These are phyloP conservation scores for Xylaria sp. DNA, from an alignment of 2,329 filamentous ascomycete genomes.

Conservation along the genomic window DNA sequence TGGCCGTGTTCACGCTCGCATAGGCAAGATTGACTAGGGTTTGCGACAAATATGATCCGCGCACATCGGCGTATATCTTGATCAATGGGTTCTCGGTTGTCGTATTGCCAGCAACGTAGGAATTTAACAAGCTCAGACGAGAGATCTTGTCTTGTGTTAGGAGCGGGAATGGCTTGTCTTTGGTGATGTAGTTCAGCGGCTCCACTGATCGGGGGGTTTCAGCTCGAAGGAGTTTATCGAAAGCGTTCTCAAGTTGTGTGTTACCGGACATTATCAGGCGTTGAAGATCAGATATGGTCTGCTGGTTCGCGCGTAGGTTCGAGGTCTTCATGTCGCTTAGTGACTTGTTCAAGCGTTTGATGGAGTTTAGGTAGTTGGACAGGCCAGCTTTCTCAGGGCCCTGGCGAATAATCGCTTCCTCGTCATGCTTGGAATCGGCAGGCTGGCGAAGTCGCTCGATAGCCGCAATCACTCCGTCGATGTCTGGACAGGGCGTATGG, in stretches of 20 bases:
- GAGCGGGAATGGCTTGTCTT: conserved; percentile 81
- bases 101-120: conserved; percentile 67
- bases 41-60: conserved; percentile 81
- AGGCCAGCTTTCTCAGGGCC: conserved; percentile 85
- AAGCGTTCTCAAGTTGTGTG: conserved; percentile 80
- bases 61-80: conserved; percentile 81
- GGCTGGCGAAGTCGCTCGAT: conserved; percentile 89
- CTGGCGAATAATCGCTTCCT: conserved; percentile 87
- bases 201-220: conserved; percentile 83
- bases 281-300: conserved; percentile 79
- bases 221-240: conserved; percentile 72
- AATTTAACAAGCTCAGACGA: conserved; percentile 78
- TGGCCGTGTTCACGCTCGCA: conserved; percentile 81
- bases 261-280: conserved; percentile 78
- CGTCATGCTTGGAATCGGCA: conserved; percentile 87
- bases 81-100: conserved; percentile 70
- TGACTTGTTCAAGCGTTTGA: conserved; percentile 87
- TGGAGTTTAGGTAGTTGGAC: conserved; percentile 81
- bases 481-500: conserved; percentile 56
- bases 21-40: conserved; percentile 85
- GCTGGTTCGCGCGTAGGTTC: conserved; percentile 90
- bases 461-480: conserved; percentile 81
- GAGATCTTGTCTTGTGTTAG: conserved; percentile 76
- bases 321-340: conserved; percentile 81
- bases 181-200: conserved; percentile 89